Evolutionary conservation across 2,329 filamentous ascomycete genomes (phyloP).

Genomic region (Nigrospora osmanthi): DNA sequence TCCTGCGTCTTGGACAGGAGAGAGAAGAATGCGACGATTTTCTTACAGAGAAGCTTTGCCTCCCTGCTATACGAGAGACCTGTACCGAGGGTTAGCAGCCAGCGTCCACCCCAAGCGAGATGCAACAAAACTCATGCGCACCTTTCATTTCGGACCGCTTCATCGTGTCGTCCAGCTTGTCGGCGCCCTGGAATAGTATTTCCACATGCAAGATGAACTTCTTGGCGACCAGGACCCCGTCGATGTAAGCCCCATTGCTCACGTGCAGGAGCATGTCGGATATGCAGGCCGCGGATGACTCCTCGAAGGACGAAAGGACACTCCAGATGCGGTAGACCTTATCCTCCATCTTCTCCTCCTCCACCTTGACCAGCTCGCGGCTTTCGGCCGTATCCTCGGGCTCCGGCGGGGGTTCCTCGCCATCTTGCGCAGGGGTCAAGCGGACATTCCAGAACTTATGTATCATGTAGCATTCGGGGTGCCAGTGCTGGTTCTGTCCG

Average conservation of each 20-base stretch:
- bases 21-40: conserved; percentile 96
- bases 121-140: conserved; percentile 29
- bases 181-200: conserved; percentile 80
- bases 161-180: conserved; percentile 73
- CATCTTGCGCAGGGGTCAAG: conserved; percentile 55
- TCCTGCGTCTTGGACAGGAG: conserved; percentile 92
- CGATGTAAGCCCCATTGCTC: conserved; percentile 93
- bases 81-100: conserved; percentile 23
- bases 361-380: conserved; percentile 68
- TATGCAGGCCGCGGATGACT: conserved; percentile 95
- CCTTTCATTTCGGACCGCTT: conserved; percentile 64
- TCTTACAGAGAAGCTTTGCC: conserved; percentile 98
- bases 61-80: conserved; percentile 88
- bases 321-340: conserved; percentile 99
- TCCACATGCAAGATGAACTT: conserved; percentile 96
- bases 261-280: conserved; percentile 98
- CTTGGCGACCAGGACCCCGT: conserved; percentile 89
- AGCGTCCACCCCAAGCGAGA: neutral
- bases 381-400: conserved; percentile 45
- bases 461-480: conserved; percentile 99
- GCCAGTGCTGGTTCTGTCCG: conserved; percentile 97
- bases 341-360: conserved; percentile 93
- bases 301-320: conserved; percentile 91
- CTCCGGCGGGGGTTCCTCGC: conserved; percentile 33
- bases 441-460: conserved; percentile 99